phyloP scores from a whole-genome alignment of 768 basidiomycete species.

The Tylopilus felleus region DNA sequence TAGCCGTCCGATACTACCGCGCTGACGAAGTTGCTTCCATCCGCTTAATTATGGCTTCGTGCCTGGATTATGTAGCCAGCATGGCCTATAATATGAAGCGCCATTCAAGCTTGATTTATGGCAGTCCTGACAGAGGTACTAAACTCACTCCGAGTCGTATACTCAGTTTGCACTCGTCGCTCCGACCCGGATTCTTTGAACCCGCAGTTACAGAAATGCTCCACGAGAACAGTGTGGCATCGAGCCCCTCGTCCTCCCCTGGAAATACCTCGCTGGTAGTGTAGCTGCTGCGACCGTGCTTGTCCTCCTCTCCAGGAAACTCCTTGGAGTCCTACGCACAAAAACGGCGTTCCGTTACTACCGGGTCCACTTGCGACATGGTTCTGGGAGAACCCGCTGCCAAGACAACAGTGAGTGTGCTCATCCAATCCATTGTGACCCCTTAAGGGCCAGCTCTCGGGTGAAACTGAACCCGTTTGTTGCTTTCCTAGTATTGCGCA shows the following conservation, averaged over 20 bases:
- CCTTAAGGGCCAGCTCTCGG: too few relatives aligned
- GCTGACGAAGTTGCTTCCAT: not conserved
- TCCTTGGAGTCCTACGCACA: not conserved
- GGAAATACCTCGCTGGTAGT: not conserved
- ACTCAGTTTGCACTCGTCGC: not conserved
- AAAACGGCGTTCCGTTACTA: not conserved
- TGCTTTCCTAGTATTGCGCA: slow-evolving; percentile 1
- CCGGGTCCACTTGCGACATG: slow-evolving; percentile 2
- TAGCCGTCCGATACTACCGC: not conserved
- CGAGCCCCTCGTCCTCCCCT: not conserved
- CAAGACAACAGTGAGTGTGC: not conserved
- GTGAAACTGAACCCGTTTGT: too few relatives aligned
- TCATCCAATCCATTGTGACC: too few relatives aligned
- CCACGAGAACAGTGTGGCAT: not conserved
- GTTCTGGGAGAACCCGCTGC: slow-evolving; percentile 1
- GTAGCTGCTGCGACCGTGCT: not conserved
- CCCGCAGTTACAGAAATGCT: not conserved
- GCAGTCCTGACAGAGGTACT: too few relatives aligned
- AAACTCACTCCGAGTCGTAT: not conserved
- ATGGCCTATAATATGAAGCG: not conserved
- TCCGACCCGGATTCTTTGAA: too few relatives aligned
- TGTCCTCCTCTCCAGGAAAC: not conserved
- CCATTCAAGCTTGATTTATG: not conserved
- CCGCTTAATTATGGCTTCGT: not conserved
- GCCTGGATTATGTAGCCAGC: not conserved